phyloP scores from a whole-genome alignment of 2,329 filamentous ascomycete genomes.

The Neofusicoccum parvum region DNA sequence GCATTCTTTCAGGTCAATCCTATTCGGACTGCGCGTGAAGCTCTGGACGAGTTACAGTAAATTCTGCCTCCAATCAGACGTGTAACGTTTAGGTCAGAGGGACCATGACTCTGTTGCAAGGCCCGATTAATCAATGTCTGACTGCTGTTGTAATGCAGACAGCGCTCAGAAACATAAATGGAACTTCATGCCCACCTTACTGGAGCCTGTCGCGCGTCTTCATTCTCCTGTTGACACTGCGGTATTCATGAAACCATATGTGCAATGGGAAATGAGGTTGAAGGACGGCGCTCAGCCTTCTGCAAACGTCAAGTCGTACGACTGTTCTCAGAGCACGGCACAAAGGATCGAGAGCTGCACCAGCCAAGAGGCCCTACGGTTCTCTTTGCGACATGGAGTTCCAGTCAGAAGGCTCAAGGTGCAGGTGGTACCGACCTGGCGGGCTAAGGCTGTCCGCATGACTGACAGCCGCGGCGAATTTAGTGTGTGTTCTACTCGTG shows the following conservation, averaged over 20 bases:
- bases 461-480: not conserved
- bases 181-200: not conserved
- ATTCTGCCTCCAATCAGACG: not conserved
- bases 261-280: not conserved
- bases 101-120: not conserved
- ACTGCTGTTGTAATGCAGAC: not conserved
- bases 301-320: conserved; percentile 1
- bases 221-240: not conserved
- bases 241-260: conserved; percentile 1
- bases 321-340: not conserved
- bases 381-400: not conserved
- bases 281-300: not conserved
- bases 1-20: no score
- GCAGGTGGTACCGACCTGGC: not conserved
- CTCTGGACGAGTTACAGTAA: not conserved
- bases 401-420: not conserved
- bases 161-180: not conserved
- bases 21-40: no score
- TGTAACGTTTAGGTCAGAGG: not conserved
- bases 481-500: not conserved
- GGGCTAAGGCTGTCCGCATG: not conserved
- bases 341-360: not conserved
- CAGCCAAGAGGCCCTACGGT: not conserved
- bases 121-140: not conserved
- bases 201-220: not conserved